A percentile compares a stretch with the other conserved stretches of the same genome.
Evolutionary conservation across 345 rosid genomes (phyloP).

Genomic region (Euclidium syriacum): DNA sequence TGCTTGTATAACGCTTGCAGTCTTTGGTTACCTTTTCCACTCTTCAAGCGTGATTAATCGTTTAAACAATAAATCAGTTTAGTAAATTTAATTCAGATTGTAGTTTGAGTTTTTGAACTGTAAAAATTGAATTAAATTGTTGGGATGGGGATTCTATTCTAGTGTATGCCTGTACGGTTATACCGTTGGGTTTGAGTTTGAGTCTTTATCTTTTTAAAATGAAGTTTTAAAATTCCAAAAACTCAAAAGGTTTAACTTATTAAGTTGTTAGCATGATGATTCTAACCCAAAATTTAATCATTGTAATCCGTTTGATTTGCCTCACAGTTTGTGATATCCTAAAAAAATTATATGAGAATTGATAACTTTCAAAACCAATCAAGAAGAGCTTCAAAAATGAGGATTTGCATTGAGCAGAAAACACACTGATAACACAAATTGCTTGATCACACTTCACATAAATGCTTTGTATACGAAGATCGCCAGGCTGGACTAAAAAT

Average conservation of each 20-base stretch:
- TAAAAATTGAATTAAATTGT: too few relatives aligned
- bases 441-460: not conserved
- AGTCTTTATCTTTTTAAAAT: too few relatives aligned
- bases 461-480: not conserved
- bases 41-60: not conserved
- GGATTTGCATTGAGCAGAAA: constrained; percentile 30
- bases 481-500: not conserved
- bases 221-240: too few relatives aligned
- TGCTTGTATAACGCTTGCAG: not conserved
- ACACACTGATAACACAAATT: constrained; percentile 34
- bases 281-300: constrained; percentile 1
- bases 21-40: not conserved
- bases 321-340: constrained; percentile 8
- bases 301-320: constrained; percentile 14
- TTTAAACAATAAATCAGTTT: too few relatives aligned
- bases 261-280: too few relatives aligned
- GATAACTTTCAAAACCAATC: not conserved
- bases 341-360: not conserved
- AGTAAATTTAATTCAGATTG: too few relatives aligned
- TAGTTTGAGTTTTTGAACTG: too few relatives aligned
- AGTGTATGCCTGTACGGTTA: too few relatives aligned
- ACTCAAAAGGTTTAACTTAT: too few relatives aligned
- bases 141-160: too few relatives aligned
- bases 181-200: too few relatives aligned
- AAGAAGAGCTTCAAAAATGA: not conserved